Evolutionary conservation across 2,329 filamentous ascomycete genomes (phyloP).

Genomic region (Phoma herbarum): DNA sequence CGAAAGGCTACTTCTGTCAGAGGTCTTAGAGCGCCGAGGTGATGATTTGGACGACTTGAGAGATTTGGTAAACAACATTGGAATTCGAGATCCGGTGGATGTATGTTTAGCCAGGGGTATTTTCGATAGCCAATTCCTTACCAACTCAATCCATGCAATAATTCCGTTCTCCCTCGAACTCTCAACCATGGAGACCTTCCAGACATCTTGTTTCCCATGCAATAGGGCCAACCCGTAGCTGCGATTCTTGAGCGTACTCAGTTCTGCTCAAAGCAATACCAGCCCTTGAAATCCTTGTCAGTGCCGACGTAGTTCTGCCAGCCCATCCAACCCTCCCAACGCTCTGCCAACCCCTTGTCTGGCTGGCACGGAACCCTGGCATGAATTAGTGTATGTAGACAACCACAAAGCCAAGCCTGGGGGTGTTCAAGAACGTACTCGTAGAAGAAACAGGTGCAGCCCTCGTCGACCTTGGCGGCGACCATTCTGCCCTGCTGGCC

Average conservation of each 20-base stretch:
- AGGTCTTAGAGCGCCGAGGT: neutral
- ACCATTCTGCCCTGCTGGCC: conserved; percentile 14
- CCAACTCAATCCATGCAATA: neutral
- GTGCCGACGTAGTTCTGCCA: conserved; percentile 13
- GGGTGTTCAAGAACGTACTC: neutral
- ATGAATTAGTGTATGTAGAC: neutral
- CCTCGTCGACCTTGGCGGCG: conserved; percentile 14
- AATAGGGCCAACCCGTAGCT: neutral
- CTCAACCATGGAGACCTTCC: neutral
- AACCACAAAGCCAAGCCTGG: neutral
- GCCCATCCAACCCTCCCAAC: conserved; percentile 13
- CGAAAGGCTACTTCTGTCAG: neutral
- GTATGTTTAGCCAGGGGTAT: neutral
- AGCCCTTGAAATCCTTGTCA: conserved; percentile 17
- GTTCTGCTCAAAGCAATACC: conserved; percentile 17
- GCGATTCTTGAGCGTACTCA: neutral
- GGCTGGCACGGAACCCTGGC: conserved; percentile 8
- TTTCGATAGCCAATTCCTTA: neutral
- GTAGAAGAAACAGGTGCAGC: conserved; percentile 21
- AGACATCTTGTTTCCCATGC: neutral
- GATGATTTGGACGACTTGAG: neutral
- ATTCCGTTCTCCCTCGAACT: neutral
- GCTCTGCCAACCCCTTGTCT: neutral
- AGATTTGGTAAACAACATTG: neutral
- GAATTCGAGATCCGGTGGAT: neutral